These are phyloP conservation scores for Magnaporthiopsis incrustans DNA, from an alignment of 2,329 filamentous ascomycete genomes.

Conservation along the genomic window DNA sequence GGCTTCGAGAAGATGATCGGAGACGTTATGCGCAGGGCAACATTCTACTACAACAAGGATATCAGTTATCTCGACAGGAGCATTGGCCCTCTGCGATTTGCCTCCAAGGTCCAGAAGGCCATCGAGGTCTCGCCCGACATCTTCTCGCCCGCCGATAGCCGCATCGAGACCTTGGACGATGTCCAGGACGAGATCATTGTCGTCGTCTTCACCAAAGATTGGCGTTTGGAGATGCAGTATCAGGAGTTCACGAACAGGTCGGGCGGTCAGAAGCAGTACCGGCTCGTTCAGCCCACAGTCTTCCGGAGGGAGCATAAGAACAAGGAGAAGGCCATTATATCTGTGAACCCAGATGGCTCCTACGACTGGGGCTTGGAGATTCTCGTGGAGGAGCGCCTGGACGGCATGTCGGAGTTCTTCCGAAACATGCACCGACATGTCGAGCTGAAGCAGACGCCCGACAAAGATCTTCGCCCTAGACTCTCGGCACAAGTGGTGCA, in stretches of 20 bases:
- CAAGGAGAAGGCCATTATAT: constrained; percentile 20
- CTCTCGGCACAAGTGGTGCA: constrained; percentile 24
- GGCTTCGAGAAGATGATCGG: neutral
- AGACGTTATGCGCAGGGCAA: neutral
- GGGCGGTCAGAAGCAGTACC: neutral
- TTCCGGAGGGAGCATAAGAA: constrained; percentile 7
- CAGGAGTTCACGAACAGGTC: constrained; percentile 10
- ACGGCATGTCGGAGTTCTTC: constrained; percentile 15
- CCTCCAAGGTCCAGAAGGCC: neutral
- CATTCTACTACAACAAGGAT: constrained; percentile 4
- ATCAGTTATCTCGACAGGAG: neutral
- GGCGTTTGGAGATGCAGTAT: constrained; percentile 16
- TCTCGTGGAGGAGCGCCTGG: constrained; percentile 15
- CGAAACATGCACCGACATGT: constrained; percentile 18
- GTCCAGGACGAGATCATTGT: constrained; percentile 11
- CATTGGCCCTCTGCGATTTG: neutral
- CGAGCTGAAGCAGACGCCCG: constrained; percentile 13
- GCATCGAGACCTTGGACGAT: constrained; percentile 7
- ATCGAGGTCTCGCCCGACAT: constrained; percentile 3
- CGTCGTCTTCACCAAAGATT: constrained; percentile 13
- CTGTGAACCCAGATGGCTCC: constrained; percentile 23
- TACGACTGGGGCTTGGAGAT: constrained; percentile 30
- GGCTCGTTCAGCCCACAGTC: constrained; percentile 2
- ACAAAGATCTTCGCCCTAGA: constrained; percentile 13
- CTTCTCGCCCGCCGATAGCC: neutral